Base-by-base conservation (phyloP, 331 rosid species). In the Erythrophleum ivorense region DNA sequence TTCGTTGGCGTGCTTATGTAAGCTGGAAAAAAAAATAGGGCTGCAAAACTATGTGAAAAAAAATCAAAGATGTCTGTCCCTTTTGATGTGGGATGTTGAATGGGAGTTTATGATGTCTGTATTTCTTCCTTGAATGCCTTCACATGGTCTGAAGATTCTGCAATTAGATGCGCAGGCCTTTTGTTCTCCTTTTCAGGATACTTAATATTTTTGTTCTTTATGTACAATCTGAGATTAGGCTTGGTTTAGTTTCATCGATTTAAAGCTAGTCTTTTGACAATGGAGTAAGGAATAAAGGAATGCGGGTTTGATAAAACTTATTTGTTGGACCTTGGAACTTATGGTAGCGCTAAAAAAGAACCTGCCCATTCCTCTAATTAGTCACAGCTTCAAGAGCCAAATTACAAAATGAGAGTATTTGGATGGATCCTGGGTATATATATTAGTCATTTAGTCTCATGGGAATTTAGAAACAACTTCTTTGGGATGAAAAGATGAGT, bases 341-440 rank as follows among this genome's bases (percentile, higher is more conserved):
- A 57, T 57, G 4, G 12, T 7, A 57, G 0, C 9, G 41, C 40
- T 5, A 24, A 0, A 21, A 4, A 62, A 62, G 40, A 31, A 12
- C 6, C n/a, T 62, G 68, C n/a, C 15, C 18, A 31, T 62, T 12
- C 41, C 68, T 62, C 68, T 31, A 29, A 12, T 62, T 62, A 19
- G 9, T 38, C 9, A 36, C 40, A 5, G 14, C 40, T 74, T 74
- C n/a, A 60, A 19, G 63, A 21, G 72, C 46, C 36, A 67, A 53
- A 73, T 64, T 73, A 33, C 68, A 74, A 55, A 53, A 65, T 64
- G 50, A 71, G 41, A 54, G 63, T 46, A 54, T 45, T 65, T 40
- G 46, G 57, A 50, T 49, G 74, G 16, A 14, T 24, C 38, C 48
- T 68, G 48, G 13, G 62, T 63, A 10, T 63, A 10, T 49, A 12